Percentiles rank a stretch among this genome's conserved stretches.
phyloP scores from a whole-genome alignment of 2,329 filamentous ascomycete genomes.

The Pseudocercospora ulei region DNA sequence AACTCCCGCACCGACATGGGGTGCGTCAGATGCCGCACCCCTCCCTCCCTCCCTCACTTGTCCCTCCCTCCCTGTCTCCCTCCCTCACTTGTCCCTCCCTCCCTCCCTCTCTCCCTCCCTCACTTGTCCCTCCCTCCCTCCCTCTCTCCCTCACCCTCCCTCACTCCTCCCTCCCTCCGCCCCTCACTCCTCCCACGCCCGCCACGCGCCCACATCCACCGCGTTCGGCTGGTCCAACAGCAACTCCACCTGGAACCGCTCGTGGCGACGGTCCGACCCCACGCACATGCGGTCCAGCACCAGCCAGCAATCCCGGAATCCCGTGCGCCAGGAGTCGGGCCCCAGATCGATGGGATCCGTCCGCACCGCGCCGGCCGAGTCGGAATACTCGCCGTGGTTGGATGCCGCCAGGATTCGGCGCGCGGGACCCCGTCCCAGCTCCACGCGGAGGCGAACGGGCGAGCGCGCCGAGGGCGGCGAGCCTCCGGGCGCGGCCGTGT shows the following conservation, averaged over 20 bases:
- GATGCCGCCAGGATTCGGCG: constrained; percentile 56
- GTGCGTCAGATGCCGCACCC: neutral
- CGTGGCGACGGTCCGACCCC: constrained; percentile 39
- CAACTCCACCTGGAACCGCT: constrained; percentile 46
- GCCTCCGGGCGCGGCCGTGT: constrained; percentile 19
- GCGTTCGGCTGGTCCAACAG: constrained; percentile 40
- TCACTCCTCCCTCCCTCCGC: neutral
- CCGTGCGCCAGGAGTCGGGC: constrained; percentile 43
- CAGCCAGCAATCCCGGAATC: constrained; percentile 57
- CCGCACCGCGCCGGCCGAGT: constrained; percentile 52
- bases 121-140: no score
- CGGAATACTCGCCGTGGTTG: constrained; percentile 63
- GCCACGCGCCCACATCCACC: constrained; percentile 41
- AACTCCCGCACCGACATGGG: no score
- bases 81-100: constrained; percentile 22
- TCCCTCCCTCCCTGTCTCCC: neutral
- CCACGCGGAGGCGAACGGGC: constrained; percentile 60
- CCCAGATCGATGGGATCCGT: constrained; percentile 66
- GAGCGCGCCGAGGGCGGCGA: constrained; percentile 23
- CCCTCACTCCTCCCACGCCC: constrained; percentile 36
- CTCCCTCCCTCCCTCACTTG: no score
- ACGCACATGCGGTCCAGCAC: constrained; percentile 71
- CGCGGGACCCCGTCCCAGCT: constrained; percentile 61
- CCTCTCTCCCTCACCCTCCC: no score
- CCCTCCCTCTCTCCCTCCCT: constrained; percentile 22